Conservation (phyloP, 345 rosid species). For the Euphorbia pulcherrima region DNA sequence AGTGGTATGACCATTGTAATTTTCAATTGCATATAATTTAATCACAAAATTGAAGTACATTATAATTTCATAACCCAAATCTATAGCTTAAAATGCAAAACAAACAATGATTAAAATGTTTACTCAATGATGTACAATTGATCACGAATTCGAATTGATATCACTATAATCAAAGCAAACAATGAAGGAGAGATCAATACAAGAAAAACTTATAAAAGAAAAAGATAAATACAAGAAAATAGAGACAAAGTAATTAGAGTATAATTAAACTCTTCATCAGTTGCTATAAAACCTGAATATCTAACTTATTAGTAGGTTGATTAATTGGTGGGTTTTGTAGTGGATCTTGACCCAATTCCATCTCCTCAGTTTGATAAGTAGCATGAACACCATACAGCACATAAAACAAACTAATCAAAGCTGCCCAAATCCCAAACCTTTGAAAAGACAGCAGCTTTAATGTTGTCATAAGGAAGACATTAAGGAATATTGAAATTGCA, state of each 20-base stretch:
- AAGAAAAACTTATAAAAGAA: no score
- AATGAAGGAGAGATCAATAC: background rate
- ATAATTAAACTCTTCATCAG: background rate
- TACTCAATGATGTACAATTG: background rate
- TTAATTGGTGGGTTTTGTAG: constrained; percentile 31
- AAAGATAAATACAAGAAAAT: no score
- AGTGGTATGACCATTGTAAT: no score
- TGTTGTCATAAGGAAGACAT: constrained; percentile 66
- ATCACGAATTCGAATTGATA: background rate
- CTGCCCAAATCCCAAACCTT: constrained; percentile 72
- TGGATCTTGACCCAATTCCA: constrained; percentile 30
- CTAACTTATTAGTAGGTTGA: constrained; percentile 37
- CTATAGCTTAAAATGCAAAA: background rate
- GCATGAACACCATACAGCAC: constrained; percentile 84
- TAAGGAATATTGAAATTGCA: constrained; percentile 62
- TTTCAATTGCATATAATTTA: no score
- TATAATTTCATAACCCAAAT: no score
- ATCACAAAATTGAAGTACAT: no score
- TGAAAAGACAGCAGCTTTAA: constrained; percentile 52
- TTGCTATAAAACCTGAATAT: constrained; percentile 36
- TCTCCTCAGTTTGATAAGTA: constrained; percentile 73
- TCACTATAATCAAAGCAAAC: background rate
- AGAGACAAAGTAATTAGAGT: background rate
- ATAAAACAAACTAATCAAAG: constrained; percentile 60
- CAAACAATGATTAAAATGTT: background rate